These are phyloP conservation scores for Galerina sulciceps DNA, from an alignment of 768 basidiomycete genomes.

Conservation along the genomic window DNA sequence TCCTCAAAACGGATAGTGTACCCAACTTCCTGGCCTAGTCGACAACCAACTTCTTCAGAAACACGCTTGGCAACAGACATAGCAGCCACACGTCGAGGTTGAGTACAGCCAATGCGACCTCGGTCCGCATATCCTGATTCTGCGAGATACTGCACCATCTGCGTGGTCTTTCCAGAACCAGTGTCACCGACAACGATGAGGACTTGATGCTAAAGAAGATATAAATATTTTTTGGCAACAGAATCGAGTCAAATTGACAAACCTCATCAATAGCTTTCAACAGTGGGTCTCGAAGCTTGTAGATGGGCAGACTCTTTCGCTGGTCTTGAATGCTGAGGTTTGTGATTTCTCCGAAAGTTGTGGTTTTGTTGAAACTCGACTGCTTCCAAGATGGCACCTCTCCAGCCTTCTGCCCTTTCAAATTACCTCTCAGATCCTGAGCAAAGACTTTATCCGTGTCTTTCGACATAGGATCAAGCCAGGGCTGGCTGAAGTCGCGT, in stretches of 20 bases:
- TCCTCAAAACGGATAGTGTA: slow-evolving; percentile 99
- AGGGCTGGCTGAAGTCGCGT: slow-evolving; percentile 93
- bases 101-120: slow-evolving; percentile 94
- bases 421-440: slow-evolving; percentile 83
- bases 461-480: slow-evolving; percentile 98
- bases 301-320: slow-evolving; percentile 88
- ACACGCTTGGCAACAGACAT: slow-evolving; percentile 99
- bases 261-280: slow-evolving; percentile 91
- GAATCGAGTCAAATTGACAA: slow-evolving; percentile 31
- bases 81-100: slow-evolving; percentile 98
- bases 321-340: slow-evolving; percentile 92
- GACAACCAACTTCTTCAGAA: slow-evolving; percentile 96
- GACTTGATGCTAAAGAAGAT: slow-evolving; percentile 78
- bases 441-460: slow-evolving; percentile 88
- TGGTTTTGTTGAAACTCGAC: slow-evolving; percentile 91
- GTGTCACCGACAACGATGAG: slow-evolving; percentile 99
- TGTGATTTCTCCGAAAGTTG: slow-evolving; percentile 94
- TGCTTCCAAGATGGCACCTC: slow-evolving; percentile 92
- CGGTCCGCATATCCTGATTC: slow-evolving; percentile 92
- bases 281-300: slow-evolving; percentile 89
- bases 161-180: slow-evolving; percentile 98
- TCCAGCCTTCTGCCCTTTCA: slow-evolving; percentile 81
- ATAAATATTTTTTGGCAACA: slow-evolving; percentile 12
- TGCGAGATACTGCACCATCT: slow-evolving; percentile 98
- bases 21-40: slow-evolving; percentile 96